Base-by-base conservation (phyloP, 164 flowering plant genomes). In the Kalanchoe fedtschenkoi region DNA sequence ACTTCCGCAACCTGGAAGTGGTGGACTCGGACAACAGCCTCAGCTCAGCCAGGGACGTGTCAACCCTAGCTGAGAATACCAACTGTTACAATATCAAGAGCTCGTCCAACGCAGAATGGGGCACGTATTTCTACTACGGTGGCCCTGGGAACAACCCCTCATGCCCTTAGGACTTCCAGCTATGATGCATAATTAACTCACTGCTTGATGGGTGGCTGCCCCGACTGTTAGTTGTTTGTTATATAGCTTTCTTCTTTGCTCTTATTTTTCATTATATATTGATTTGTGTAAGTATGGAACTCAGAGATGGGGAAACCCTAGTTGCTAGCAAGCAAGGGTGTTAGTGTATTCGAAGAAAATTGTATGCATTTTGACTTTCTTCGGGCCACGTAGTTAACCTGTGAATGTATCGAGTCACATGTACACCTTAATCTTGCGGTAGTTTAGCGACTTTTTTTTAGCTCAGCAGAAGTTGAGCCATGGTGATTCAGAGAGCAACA, bases 21-120 rank as follows among this genome's bases (percentile, higher is more conserved):
- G 97, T 95, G 24, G 99, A 95, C 60, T 60, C 89, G 1, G 99
- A 95, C 64, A 95, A 95, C 73, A 85, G 86, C 71, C 81, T 95
- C 7, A 84, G 72, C 72, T 64, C 96, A 0, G 88, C 68, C 35
- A 78, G 70, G 19, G 75, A 66, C 47, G 73, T 95, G 24, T 80
- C 86, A 32, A 85, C 77, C 15, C 69, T 93, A 5, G 92, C 99
- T 3, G 97, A 93, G 79, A 80, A 95, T 71, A 80, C 93, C 33
- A 86, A 90, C 46, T 95, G 99, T 63, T 95, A 91, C 72, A 64
- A 87, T 72, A 89, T 95, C 65, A 72, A 78, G 73, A 91, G 89
- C 75, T 76, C 84, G 56, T 80, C 69, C 68, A 87, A 65, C 79
- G 73, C 58, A 13, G 83, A 87, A 21, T 95, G 97, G 97, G 97